Conservation (phyloP, 768 basidiomycete genomes). For the Calocybe cyanea region DNA sequence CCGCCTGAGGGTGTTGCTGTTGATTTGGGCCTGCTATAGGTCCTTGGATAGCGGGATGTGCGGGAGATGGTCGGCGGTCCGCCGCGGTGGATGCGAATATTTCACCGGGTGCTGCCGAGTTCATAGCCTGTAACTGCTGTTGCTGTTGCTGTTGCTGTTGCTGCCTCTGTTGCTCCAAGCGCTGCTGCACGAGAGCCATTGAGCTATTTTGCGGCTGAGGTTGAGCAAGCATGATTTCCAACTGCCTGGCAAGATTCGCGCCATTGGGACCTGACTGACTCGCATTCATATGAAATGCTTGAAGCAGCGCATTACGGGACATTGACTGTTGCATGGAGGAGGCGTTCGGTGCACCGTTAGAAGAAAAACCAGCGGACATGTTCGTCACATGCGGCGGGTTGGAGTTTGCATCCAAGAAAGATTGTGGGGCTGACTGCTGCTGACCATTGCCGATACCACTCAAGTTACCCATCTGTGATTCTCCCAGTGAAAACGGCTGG, state of each 20-base stretch:
- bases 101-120: constrained; percentile 40
- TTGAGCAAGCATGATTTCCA: constrained; percentile 43
- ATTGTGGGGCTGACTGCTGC: constrained; percentile 22
- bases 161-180: constrained; percentile 20
- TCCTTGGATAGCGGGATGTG: constrained; percentile 30
- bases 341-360: constrained; percentile 29
- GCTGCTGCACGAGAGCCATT: constrained; percentile 26
- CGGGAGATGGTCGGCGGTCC: constrained; percentile 49
- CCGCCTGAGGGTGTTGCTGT: constrained; percentile 4
- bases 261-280: constrained; percentile 23
- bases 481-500: constrained; percentile 38
- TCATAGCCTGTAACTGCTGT: constrained; percentile 29
- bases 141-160: constrained; percentile 21
- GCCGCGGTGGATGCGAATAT: constrained; percentile 46
- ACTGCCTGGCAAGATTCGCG: constrained; percentile 27
- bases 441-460: constrained; percentile 26
- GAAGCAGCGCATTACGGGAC: constrained; percentile 35
- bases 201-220: constrained; percentile 39
- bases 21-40: constrained; percentile 9
- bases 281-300: constrained; percentile 27
- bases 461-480: constrained; percentile 32
- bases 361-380: constrained; percentile 33
- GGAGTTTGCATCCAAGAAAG: constrained; percentile 32
- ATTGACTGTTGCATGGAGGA: constrained; percentile 20
- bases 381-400: constrained; percentile 32